Base-by-base conservation (phyloP, 192 early-diverging fungal genomes). In the Podila clonocystis region DNA sequence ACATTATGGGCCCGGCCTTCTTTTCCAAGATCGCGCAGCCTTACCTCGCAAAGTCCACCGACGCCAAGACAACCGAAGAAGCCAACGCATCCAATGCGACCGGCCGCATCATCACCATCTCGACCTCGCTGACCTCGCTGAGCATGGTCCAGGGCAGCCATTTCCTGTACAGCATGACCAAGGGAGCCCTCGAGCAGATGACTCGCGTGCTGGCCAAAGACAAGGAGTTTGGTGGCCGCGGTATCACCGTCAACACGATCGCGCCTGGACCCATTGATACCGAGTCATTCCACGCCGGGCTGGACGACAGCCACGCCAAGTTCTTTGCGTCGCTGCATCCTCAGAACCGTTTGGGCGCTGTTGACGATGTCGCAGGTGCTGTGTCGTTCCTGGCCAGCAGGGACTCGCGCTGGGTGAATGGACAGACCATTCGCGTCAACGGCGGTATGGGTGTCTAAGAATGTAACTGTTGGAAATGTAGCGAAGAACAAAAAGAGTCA, bases 101-200 rank as follows among this genome's bases (percentile, higher is more conserved):
- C 2, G 76, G 76, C n/a, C 59, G 76, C 24, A 68, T 85, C 50
- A 72, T 85, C 26, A 72, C 70, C 28, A 66, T 85, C 30, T 83
- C 84, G 9, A 83, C 84, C 1, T 28, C 22, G 0, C 17, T 65
- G 34, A 65, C 75, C 15, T 48, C 48, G 2, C 19, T 78, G 20
- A 55, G 50, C 3, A 62, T 60, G 13, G 65, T 62, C 20, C 59
- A 72, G 60, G 68, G 58, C 17, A 38, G 50, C 60, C 58, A 62
- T 28, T 70, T 62, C 38, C 24, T 60, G 34, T 70, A 70, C 68
- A 34, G 58, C 29, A 45, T 38, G 9, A 45, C 68, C 41, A 70
- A 70, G 29, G 68, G 58, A 1, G 68, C 68, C 1, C 59, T 70
- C 4, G 68, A 70, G 17, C 68, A 70, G 20, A 49, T 70, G 20